Percentiles rank a stretch among this genome's conserved stretches.
phyloP scores from a whole-genome alignment of 306 rosid species.

The Dalbergia cochinchinensis region DNA sequence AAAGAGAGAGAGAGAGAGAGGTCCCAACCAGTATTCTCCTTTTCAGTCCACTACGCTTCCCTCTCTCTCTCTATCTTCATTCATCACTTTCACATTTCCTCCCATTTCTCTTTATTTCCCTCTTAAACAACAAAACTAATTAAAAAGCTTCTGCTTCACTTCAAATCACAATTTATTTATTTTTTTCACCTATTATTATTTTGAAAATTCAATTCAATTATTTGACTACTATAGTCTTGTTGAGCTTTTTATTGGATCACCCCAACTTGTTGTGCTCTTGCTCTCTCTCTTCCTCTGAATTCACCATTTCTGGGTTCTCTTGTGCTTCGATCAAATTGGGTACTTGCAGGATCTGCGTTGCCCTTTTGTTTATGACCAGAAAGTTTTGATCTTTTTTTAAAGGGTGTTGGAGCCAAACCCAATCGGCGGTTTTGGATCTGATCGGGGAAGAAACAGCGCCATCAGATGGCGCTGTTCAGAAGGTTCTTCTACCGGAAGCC shows the following conservation, averaged over 20 bases:
- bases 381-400: slow-evolving; percentile 46
- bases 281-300: slow-evolving; percentile 3
- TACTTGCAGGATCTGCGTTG: slow-evolving; percentile 59
- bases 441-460: slow-evolving; percentile 96
- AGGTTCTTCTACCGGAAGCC: slow-evolving; percentile 95
- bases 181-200: background rate
- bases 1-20: slow-evolving; percentile 42
- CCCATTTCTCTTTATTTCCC: background rate
- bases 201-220: slow-evolving; percentile 45
- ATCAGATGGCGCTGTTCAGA: slow-evolving; percentile 98
- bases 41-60: slow-evolving; percentile 68
- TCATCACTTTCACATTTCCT: background rate
- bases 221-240: slow-evolving; percentile 36
- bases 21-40: slow-evolving; percentile 41
- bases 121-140: background rate
- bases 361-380: background rate
- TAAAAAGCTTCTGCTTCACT: slow-evolving; percentile 50
- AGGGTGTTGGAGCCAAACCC: slow-evolving; percentile 46
- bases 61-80: background rate
- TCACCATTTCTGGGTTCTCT: slow-evolving; percentile 34
- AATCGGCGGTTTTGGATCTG: slow-evolving; percentile 82
- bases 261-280: background rate
- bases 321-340: slow-evolving; percentile 50
- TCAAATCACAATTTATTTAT: slow-evolving; percentile 40
- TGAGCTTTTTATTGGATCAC: slow-evolving; percentile 33